Evolutionary conservation across 192 early-diverging fungal species (phyloP), one percentile per base, ranked within the genome.

Genomic region (Gonapodya prolifera): DNA sequence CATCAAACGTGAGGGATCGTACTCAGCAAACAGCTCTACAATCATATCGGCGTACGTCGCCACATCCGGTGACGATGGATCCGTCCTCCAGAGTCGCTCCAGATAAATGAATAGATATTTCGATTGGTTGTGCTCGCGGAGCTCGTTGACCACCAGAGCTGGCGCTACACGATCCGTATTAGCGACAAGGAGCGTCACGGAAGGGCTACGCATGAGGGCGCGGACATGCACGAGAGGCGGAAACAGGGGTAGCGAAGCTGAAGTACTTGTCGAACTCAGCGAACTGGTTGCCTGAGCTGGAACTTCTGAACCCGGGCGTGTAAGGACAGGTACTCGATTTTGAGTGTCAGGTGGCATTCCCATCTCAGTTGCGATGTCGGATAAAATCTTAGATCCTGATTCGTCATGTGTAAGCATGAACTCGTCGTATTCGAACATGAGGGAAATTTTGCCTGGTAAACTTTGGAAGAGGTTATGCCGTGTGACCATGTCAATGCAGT

Each of bases 21-120:
- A 96, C 70, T 94, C 94, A 16, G 95, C 95, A 82, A 97, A 98
- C n/a, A 98, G 85, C 79, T 93, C 93, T 1, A 96, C 89, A 30
- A 82, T 70, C 30, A 77, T 30, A 32, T 30, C 35, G 31, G 2
- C 0, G 36, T 71, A 71, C 30, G 34, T 17, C 33, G 34, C 30
- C 70, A 70, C 30, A 30, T 71, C 70, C 84, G 87, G 8, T 91
- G 88, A 29, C 90, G 80, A 75, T 91, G 91, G 82, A 80, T 95
- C 92, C 31, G 83, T 81, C 1, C 85, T 70, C 77, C 93, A 95
- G n/a, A 98, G 84, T 0, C 95, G 92, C 81, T 99, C 95, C 79
- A 99, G 81, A 84, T 97, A 99, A 2, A 94, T 88, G 77, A 96
- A 93, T 32, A 98, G 80, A 35, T 87, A 92, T 75, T 88, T 80